Base-by-base conservation (phyloP, 106 monocot species). In the Agapanthus africanus region DNA sequence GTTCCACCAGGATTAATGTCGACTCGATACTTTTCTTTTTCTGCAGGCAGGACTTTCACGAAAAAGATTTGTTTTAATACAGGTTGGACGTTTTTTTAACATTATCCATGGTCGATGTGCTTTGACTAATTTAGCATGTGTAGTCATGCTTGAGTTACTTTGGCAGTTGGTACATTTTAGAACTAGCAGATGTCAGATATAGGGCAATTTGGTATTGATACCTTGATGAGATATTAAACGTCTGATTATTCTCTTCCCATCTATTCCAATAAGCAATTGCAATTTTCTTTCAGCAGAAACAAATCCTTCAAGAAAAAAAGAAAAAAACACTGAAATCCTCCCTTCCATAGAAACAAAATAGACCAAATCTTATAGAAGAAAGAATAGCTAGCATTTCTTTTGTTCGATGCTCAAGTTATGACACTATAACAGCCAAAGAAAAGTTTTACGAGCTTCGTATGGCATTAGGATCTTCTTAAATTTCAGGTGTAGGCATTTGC, bases 11-110 rank as follows among this genome's bases (percentile, higher is more conserved):
- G 3, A 5, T 40, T 36, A 5, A n/a, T 61, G 36, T 35, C 56
- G 21, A 35, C 34, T 37, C 68, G 54, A 51, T 28, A 62, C 37
- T 33, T 32, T 74, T 51, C 28, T 66, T 15, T 78, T 22, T 22
- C 66, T 82, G 65, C 78, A 99, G 99, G 89, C 81, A 41, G 93
- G 93, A 26, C 99, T 99, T 81, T 90, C 85, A n/a, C 84, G 87
- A n/a, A 92, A 79, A 74, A 71, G 87, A 26, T 99, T 99, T 81
- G 87, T 99, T 73, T 75, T 99, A 36, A 93, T 99, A 68, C 99
- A 99, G 99, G 93, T 99, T 75, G 42, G 78, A 25, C 14, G 0
- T 35, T 30, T 61, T 61, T 16, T 30, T 31, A n/a, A 57, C 30
- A 7, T 57, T 57, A 11, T 30, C 56, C 30, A 57, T 57, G 10